Evolutionary conservation across 805 yeast species (phyloP).

Genomic region (Saturnispora gosingensis): DNA sequence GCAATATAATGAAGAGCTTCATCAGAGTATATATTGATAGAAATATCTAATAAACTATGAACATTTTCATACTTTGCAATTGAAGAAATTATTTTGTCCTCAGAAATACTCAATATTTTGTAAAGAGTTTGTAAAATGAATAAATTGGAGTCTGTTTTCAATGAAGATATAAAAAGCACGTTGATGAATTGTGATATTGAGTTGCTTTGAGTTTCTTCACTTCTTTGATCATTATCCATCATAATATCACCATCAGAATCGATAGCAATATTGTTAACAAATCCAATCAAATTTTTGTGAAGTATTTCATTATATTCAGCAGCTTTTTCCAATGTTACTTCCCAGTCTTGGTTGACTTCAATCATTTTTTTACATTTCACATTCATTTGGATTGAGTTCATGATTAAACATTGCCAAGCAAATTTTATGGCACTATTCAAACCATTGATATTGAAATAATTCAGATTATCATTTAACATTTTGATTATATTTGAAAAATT

Average conservation of each 20-base stretch:
- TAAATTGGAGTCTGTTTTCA: slow-evolving; percentile 3
- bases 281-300: slow-evolving; percentile 20
- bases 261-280: slow-evolving; percentile 9
- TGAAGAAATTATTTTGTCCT: not conserved
- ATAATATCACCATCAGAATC: slow-evolving; percentile 15
- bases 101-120: slow-evolving; percentile 21
- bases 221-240: slow-evolving; percentile 3
- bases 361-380: slow-evolving; percentile 37
- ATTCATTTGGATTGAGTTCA: slow-evolving; percentile 48
- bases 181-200: not conserved
- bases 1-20: slow-evolving; percentile 19
- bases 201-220: not conserved
- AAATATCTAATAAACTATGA: not conserved
- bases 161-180: not conserved
- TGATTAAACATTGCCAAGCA: slow-evolving; percentile 48
- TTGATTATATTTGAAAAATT: slow-evolving; percentile 33
- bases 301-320: slow-evolving; percentile 52
- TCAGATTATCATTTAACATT: slow-evolving; percentile 21
- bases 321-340: slow-evolving; percentile 57
- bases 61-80: not conserved
- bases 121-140: slow-evolving; percentile 13
- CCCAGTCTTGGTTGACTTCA: slow-evolving; percentile 69
- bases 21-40: slow-evolving; percentile 11
- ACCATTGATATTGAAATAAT: slow-evolving; percentile 5
- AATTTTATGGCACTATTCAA: slow-evolving; percentile 40